Base-by-base conservation (phyloP, 1,139 yeast species). In the Geotrichum carabidarum region DNA sequence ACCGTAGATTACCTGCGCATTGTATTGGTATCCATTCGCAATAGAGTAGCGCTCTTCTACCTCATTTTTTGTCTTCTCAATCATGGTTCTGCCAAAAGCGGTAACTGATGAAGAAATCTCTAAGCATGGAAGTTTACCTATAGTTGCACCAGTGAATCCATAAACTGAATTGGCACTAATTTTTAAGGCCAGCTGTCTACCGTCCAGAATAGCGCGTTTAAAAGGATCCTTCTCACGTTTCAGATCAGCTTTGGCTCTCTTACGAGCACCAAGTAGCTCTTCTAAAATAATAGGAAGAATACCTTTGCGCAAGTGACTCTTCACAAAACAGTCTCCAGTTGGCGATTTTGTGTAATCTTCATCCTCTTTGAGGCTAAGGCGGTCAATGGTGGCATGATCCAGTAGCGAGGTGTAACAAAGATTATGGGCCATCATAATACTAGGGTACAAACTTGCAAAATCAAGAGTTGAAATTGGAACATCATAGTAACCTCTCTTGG, bases 401-500 rank as follows among this genome's bases (percentile, higher is more conserved):
- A 93, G 71, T 44, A 93, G 73, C 0, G 99, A 91, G 0, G 99
- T 93, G 70, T 94, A 94, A 70, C 99, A 94, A 57, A 94, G 75
- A 69, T 94, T 94, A 69, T 94, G 99, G 0, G 99, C 99, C 98
- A 93, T 93, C 98, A 94, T 94, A 65, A 94, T 94, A 58, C 97
- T 88, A 6, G 99, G 99, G 70, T 94, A 94, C 77, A 94, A 79
- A 48, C 97, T 89, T 62, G 96, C 90, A 80, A 94, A 94, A 83
- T 94, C 99, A 62, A 94, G 77, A 0, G 99, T 94, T 1, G 99
- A 96, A 67, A 94, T 93, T 0, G 99, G 99, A 8, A 87, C 93
- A 70, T 90, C 96, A 65, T 94, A 94, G 70, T 90, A 94, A 0
- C 99, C 99, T 68, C 98, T 80, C 12, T 77, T 78, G 0, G 99